A percentile compares a stretch with the other conserved stretches of the same genome.
Evolutionary conservation across 1,139 yeast species (phyloP).

Genomic region (Eremothecium gossypii): DNA sequence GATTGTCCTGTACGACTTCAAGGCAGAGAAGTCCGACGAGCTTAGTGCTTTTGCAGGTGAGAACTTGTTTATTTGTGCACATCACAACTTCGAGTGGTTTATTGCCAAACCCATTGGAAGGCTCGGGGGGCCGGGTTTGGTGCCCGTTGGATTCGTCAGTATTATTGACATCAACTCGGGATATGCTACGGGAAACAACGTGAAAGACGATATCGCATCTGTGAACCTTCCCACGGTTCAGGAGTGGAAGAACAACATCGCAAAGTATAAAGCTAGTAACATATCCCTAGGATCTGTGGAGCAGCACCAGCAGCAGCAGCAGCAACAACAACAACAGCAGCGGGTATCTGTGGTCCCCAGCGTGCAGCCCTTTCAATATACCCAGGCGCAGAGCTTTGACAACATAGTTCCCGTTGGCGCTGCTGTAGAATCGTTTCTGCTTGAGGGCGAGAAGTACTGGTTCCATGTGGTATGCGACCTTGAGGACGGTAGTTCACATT

Average conservation of each 20-base stretch:
- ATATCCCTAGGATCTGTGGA: slow-evolving; percentile 51
- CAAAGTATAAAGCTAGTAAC: slow-evolving; percentile 83
- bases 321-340: slow-evolving; percentile 13
- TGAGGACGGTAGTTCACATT: slow-evolving; percentile 59
- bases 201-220: slow-evolving; percentile 46
- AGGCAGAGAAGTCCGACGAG: slow-evolving; percentile 85
- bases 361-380: slow-evolving; percentile 8
- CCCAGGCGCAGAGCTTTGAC: slow-evolving; percentile 29
- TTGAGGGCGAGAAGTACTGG: slow-evolving; percentile 86
- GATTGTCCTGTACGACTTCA: slow-evolving; percentile 67
- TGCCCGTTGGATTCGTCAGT: slow-evolving; percentile 85
- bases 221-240: slow-evolving; percentile 84
- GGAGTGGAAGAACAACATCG: slow-evolving; percentile 88
- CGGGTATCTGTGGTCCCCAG: slow-evolving; percentile 1
- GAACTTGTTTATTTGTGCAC: slow-evolving; percentile 86
- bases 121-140: slow-evolving; percentile 93
- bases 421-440: slow-evolving; percentile 69
- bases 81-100: slow-evolving; percentile 93
- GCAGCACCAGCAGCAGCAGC: slow-evolving; percentile 9
- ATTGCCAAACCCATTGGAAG: slow-evolving; percentile 94
- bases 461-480: slow-evolving; percentile 65
- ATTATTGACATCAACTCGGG: slow-evolving; percentile 70
- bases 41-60: slow-evolving; percentile 79
- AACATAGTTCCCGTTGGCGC: slow-evolving; percentile 41
- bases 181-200: slow-evolving; percentile 38